phyloP scores from a whole-genome alignment of 2,329 filamentous ascomycete species.

The Talaromyces sp. region DNA sequence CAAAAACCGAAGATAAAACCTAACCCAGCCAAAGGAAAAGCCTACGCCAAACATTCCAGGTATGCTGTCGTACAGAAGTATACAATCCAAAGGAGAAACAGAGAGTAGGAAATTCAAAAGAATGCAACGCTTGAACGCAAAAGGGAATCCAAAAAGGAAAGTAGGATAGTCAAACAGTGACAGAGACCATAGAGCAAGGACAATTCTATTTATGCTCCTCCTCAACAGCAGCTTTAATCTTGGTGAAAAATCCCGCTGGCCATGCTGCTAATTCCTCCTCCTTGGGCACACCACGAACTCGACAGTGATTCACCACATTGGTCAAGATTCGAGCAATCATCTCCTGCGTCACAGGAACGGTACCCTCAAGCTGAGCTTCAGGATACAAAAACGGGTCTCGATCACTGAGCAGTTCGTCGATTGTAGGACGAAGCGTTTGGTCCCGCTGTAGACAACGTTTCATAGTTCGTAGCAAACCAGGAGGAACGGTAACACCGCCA shows the following conservation, averaged over 20 bases:
- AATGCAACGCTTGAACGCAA: constrained; percentile 14
- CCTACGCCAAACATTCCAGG: constrained; percentile 7
- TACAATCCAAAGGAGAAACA: background rate
- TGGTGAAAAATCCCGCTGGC: constrained; percentile 46
- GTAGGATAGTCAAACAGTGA: background rate
- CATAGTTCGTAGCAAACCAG: constrained; percentile 52
- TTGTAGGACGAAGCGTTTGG: constrained; percentile 51
- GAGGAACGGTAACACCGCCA: constrained; percentile 49
- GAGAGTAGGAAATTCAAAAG: background rate
- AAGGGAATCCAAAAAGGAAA: background rate
- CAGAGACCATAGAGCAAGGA: background rate
- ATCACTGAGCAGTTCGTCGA: constrained; percentile 52
- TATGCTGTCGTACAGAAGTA: background rate
- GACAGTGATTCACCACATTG: constrained; percentile 56
- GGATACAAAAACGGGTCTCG: constrained; percentile 56
- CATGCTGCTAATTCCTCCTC: constrained; percentile 51
- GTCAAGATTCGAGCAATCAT: constrained; percentile 55
- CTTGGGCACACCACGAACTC: constrained; percentile 50
- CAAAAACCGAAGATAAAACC: background rate
- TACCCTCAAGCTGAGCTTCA: constrained; percentile 43
- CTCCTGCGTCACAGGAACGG: constrained; percentile 52
- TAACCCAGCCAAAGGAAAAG: background rate
- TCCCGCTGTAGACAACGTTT: constrained; percentile 56
- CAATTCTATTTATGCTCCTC: constrained; percentile 29
- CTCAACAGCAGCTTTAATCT: constrained; percentile 44